Conservation (phyloP, 78 protist genomes). For the Anaeramoeba ignava region DNA sequence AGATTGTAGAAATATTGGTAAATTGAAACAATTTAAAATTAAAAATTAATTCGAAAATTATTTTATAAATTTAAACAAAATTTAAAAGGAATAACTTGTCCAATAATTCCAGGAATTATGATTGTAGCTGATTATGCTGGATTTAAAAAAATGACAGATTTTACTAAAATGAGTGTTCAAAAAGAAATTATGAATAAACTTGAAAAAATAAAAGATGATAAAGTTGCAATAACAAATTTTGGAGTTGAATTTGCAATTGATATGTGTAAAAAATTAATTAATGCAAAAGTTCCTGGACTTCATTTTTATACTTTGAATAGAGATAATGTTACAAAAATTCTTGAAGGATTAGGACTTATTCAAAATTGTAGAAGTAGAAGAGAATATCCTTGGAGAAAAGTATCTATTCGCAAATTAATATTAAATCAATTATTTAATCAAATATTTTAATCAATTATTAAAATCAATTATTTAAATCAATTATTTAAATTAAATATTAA, state of each 20-base stretch:
- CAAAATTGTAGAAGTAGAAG: too few relatives aligned
- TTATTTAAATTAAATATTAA: too few relatives aligned
- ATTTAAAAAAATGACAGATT: not conserved
- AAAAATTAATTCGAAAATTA: too few relatives aligned
- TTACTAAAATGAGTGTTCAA: slow-evolving; percentile 50
- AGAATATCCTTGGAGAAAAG: too few relatives aligned
- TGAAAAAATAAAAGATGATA: slow-evolving; percentile 64
- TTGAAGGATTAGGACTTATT: slow-evolving; percentile 27
- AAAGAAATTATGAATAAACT: slow-evolving; percentile 26
- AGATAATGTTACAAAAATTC: slow-evolving; percentile 46
- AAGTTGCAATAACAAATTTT: slow-evolving; percentile 62
- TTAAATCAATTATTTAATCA: too few relatives aligned
- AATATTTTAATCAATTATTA: too few relatives aligned
- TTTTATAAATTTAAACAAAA: too few relatives aligned
- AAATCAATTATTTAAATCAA: too few relatives aligned
- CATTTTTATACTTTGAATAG: slow-evolving; percentile 90
- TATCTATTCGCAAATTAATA: too few relatives aligned
- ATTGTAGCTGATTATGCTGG: not conserved
- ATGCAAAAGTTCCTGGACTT: slow-evolving; percentile 44
- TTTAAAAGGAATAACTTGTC: not conserved
- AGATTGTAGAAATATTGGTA: slow-evolving; percentile 47
- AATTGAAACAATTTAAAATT: not conserved
- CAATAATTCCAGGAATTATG: not conserved
- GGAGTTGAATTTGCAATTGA: slow-evolving; percentile 52
- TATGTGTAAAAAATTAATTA: slow-evolving; percentile 41